Conservation (phyloP, 2,329 filamentous ascomycete species). For the Aureobasidium sp. region DNA sequence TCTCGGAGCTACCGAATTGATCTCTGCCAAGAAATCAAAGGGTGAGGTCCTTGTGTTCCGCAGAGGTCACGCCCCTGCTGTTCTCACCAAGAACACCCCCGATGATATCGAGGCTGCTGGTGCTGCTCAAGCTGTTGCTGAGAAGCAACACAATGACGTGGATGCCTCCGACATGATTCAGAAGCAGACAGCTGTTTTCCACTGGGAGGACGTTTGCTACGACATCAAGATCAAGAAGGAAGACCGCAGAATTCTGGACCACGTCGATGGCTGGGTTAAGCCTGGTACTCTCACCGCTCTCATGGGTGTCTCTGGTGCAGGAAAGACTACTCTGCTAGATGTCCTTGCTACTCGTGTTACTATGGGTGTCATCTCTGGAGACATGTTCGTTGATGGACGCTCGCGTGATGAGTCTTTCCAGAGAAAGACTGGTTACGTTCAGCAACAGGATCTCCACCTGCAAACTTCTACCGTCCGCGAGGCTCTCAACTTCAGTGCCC, state of each 20-base stretch:
- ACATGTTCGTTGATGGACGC: constrained; percentile 75
- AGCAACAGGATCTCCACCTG: constrained; percentile 87
- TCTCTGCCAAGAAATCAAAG: constrained; percentile 45
- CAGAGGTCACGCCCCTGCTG: constrained; percentile 34
- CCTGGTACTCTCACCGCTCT: constrained; percentile 47
- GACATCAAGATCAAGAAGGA: constrained; percentile 48
- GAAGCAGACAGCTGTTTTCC: constrained; percentile 38
- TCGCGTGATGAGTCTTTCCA: constrained; percentile 77
- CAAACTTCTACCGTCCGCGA: constrained; percentile 81
- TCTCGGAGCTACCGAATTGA: constrained; percentile 39
- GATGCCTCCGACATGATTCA: constrained; percentile 34
- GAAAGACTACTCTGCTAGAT: constrained; percentile 64
- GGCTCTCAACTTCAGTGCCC: constrained; percentile 75
- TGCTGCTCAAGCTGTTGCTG: constrained; percentile 15
- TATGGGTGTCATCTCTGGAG: constrained; percentile 81
- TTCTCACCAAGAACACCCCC: constrained; percentile 28
- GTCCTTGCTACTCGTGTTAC: constrained; percentile 78
- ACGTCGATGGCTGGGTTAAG: constrained; percentile 50
- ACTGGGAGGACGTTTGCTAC: constrained; percentile 51
- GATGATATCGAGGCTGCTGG: constrained; percentile 22
- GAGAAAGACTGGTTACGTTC: constrained; percentile 84
- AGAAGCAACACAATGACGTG: constrained; percentile 18
- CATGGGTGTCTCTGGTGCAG: constrained; percentile 51
- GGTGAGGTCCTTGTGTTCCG: constrained; percentile 45
- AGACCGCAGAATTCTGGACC: constrained; percentile 45